phyloP scores from a whole-genome alignment of 768 basidiomycete genomes.

The Crepidotus variabilis region DNA sequence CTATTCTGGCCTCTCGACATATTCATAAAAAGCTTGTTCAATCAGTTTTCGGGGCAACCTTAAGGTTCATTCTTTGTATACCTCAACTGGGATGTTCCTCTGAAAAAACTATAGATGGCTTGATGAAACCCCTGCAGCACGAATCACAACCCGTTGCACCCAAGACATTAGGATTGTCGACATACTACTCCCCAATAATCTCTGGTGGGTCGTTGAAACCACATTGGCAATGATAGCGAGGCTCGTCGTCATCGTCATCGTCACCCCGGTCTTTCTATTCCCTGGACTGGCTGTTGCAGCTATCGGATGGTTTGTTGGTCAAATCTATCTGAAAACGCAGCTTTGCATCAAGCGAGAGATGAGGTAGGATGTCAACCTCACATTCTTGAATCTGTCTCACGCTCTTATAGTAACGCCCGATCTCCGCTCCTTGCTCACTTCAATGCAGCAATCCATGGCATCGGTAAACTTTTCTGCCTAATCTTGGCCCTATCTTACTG shows the following conservation, averaged over 20 bases:
- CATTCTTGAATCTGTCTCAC: neutral
- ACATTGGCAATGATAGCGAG: conserved; percentile 31
- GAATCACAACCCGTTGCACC: conserved; percentile 15
- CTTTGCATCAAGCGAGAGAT: conserved; percentile 41
- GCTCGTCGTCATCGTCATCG: conserved; percentile 38
- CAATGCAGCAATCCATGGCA: conserved; percentile 43
- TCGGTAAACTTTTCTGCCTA: conserved; percentile 28
- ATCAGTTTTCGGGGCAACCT: conserved; percentile 12
- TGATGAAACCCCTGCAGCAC: conserved; percentile 34
- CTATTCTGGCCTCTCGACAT: conserved; percentile 25
- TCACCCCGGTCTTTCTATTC: conserved; percentile 37
- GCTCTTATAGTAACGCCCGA: conserved; percentile 14
- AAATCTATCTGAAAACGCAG: conserved; percentile 38
- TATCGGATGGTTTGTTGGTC: conserved; percentile 37
- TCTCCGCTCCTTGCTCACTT: conserved; percentile 19
- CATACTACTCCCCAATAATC: conserved; percentile 25
- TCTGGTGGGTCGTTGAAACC: conserved; percentile 26
- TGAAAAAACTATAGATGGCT: conserved; percentile 37
- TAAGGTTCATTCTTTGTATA: conserved; percentile 4
- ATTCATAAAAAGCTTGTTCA: conserved; percentile 9
- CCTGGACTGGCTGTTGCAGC: conserved; percentile 35
- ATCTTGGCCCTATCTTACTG: neutral
- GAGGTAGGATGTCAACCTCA: conserved; percentile 17
- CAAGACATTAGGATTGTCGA: conserved; percentile 43
- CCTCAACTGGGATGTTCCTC: neutral